Base-by-base conservation (phyloP, 257 asterid species). In the Nyctanthes arbortristis region DNA sequence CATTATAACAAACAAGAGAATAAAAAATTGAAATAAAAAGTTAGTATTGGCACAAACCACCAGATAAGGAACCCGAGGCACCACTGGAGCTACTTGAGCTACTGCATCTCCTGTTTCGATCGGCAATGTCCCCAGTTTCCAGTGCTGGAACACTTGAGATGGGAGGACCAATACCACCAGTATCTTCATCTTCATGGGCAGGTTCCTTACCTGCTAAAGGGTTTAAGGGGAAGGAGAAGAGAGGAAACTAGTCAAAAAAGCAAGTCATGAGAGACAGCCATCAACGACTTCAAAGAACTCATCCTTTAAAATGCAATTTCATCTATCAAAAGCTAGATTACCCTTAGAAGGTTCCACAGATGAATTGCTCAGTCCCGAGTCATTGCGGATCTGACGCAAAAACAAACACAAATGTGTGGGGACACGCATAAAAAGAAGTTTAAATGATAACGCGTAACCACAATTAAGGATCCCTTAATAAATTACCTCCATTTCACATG, bases 141-240 rank as follows among this genome's bases (percentile, higher is more conserved):
- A 84, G 62, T 25, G 90, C 84, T 11, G 92, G 78, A 67, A 82
- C 84, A 78, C 88, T 84, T 54, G 95, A 78, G 28, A 72, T 60
- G 57, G 89, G 96, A 11, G 77, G 86, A 73, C 85, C 98, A 78
- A 85, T 69, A 69, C 82, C 94, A 65, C 85, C 92, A 78, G 90
- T 88, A 80, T 90, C 97, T 40, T 87, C 83, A 73, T 88, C 95
- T 84, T 87, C 95, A 29, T 90, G 95, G 40, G 78, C 89, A 43
- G 69, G 76, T 60, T 81, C 95, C 73, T 80, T 77, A 47, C 78
- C 96, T 87, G 78, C 28, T 68, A 36, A 9, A 47, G 33, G 35
- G 57, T 77, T 75, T 61, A 35, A 16, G 34, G 70, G 47, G 63
- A 22, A 37, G 60, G 55, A 34, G 10, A 10, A 40, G 12, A 20